Base-by-base conservation (phyloP, 805 yeast species). In the Saccharomycopsis selenospora region DNA sequence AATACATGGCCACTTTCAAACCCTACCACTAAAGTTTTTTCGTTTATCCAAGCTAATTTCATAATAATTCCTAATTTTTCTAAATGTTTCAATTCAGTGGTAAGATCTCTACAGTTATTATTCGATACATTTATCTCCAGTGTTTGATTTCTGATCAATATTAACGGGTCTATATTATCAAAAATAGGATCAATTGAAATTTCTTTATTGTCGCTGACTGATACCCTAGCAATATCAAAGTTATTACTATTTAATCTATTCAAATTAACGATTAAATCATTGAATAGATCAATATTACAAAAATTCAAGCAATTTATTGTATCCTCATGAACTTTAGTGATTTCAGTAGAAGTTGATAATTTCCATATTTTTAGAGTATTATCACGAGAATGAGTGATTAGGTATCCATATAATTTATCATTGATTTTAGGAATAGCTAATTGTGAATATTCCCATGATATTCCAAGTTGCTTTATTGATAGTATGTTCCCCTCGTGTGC, bases 301-400 rank as follows among this genome's bases (percentile, higher is more conserved):
- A 82, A 87, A 56, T 85, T 86, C 54, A 87, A 65, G 3, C 86
- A 70, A 61, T 87, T 87, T 40, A 84, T 83, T 4, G 89, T 89
- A 55, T 83, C 68, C 14, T 74, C 71, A 52, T 73, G 70, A 1
- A 67, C 61, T 54, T 55, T n/a, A n/a, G n/a, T n/a, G n/a, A n/a
- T n/a, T n/a, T n/a, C n/a, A n/a, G n/a, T n/a, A n/a, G n/a, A n/a
- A n/a, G n/a, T n/a, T n/a, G n/a, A n/a, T 24, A 63, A 52, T 49
- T 62, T 60, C 82, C 81, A 80, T 26, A 77, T 58, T 50, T 65
- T 71, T 17, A 72, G 58, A 33, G 64, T 69, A 22, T 82, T 77
- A 61, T 85, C 95, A 48, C 85, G 69, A 0, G 82, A 82, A 59
- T 85, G 93, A 2, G 85, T 79, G 20, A 80, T 50, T 0, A 83